These are phyloP conservation scores for Aspergillus persii DNA, from an alignment of 2,329 filamentous ascomycete genomes.

Conservation along the genomic window DNA sequence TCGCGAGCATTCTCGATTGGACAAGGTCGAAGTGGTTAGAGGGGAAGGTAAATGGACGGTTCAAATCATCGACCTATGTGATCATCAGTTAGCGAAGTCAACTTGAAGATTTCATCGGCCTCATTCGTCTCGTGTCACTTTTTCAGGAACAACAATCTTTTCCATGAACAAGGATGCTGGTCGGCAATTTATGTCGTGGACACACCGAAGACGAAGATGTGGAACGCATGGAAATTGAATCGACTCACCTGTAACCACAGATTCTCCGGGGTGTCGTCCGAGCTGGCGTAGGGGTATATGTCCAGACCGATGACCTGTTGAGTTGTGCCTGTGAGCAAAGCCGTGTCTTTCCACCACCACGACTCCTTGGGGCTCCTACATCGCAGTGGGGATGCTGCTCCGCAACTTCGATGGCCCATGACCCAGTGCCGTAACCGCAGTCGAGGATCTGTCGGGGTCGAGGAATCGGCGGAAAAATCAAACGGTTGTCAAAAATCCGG, in stretches of 20 bases:
- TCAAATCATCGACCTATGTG: conserved; percentile 65
- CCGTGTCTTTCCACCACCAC: conserved; percentile 2
- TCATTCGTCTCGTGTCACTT: background rate
- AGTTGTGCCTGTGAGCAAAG: conserved; percentile 16
- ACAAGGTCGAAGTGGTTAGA: conserved; percentile 76
- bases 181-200: background rate
- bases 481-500: conserved; percentile 62
- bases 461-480: conserved; percentile 67
- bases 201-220: background rate
- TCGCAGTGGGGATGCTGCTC: conserved; percentile 62
- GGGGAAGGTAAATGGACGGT: conserved; percentile 66
- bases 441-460: conserved; percentile 63
- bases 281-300: conserved; percentile 67
- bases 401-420: conserved; percentile 69
- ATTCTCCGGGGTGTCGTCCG: conserved; percentile 63
- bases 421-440: conserved; percentile 68
- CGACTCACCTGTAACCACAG: conserved; percentile 61
- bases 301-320: conserved; percentile 68
- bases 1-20: conserved; percentile 63
- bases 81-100: conserved; percentile 1
- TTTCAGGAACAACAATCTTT: background rate
- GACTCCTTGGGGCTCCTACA: conserved; percentile 45
- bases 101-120: background rate
- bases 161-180: background rate
- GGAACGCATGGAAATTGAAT: background rate